Conservation (phyloP, 768 basidiomycete species). For the Calocybe indica region DNA sequence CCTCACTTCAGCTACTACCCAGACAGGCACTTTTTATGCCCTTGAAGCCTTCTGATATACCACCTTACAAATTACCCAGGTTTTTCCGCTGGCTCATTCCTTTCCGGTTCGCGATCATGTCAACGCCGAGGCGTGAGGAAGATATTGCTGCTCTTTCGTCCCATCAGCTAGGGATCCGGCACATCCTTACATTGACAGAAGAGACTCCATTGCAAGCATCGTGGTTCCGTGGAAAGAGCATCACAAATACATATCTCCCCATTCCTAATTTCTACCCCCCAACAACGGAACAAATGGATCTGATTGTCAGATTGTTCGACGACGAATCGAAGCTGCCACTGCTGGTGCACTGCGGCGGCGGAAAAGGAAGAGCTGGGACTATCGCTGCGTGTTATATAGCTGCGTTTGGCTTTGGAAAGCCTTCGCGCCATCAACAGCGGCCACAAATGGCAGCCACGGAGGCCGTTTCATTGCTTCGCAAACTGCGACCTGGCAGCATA, state of each 20-base stretch:
- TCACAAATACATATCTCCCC: slow-evolving; percentile 51
- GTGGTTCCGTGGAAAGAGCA: slow-evolving; percentile 41
- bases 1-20: slow-evolving; percentile 34
- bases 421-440: slow-evolving; percentile 32
- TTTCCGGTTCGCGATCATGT: slow-evolving; percentile 54
- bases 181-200: slow-evolving; percentile 53
- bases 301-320: slow-evolving; percentile 40
- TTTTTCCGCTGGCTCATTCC: slow-evolving; percentile 64
- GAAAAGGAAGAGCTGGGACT: slow-evolving; percentile 58
- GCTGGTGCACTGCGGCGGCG: slow-evolving; percentile 57
- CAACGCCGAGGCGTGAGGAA: slow-evolving; percentile 43
- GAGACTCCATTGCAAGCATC: slow-evolving; percentile 40
- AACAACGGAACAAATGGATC: slow-evolving; percentile 55
- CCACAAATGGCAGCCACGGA: slow-evolving; percentile 43
- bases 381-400: slow-evolving; percentile 56
- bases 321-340: slow-evolving; percentile 41
- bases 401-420: slow-evolving; percentile 46
- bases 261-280: slow-evolving; percentile 49
- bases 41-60: neutral
- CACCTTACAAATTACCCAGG: slow-evolving; percentile 40
- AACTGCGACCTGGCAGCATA: slow-evolving; percentile 49
- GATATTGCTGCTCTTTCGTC: slow-evolving; percentile 45
- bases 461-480: slow-evolving; percentile 41
- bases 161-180: slow-evolving; percentile 44
- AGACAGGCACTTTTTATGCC: slow-evolving; percentile 37